phyloP scores from a whole-genome alignment of 2,329 filamentous ascomycete species.

The Epichloe bromicola region DNA sequence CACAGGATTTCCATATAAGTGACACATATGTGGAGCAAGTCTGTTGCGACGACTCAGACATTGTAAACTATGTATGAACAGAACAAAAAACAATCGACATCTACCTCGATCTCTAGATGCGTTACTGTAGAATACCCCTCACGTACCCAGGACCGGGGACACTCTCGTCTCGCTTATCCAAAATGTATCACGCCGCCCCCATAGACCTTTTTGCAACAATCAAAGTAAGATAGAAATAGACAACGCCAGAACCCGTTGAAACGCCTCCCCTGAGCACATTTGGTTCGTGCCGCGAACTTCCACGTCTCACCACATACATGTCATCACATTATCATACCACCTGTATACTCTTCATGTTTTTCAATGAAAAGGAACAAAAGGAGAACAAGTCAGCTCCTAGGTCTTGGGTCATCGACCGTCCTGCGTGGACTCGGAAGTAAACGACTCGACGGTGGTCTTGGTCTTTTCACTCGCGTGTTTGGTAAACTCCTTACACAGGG shows the following conservation, averaged over 20 bases:
- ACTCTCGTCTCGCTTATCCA: neutral
- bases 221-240: neutral
- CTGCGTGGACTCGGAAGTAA: conserved; percentile 8
- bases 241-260: neutral
- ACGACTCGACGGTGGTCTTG: conserved; percentile 16
- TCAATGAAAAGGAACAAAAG: neutral
- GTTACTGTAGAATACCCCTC: neutral
- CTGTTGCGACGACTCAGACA: neutral
- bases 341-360: neutral
- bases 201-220: neutral
- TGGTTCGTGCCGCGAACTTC: neutral
- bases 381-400: neutral
- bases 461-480: conserved; percentile 22
- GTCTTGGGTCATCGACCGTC: conserved; percentile 11
- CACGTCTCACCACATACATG: neutral
- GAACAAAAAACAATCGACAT: neutral
- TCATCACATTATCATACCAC: conserved; percentile 1
- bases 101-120: neutral
- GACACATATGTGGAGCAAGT: neutral
- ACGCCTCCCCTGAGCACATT: neutral
- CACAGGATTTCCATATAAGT: neutral
- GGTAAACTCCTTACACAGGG: conserved; percentile 38
- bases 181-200: neutral
- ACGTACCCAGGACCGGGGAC: neutral
- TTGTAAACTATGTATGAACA: neutral